Base-by-base conservation (phyloP, 768 basidiomycete species). In the Tulasnella sp. region DNA sequence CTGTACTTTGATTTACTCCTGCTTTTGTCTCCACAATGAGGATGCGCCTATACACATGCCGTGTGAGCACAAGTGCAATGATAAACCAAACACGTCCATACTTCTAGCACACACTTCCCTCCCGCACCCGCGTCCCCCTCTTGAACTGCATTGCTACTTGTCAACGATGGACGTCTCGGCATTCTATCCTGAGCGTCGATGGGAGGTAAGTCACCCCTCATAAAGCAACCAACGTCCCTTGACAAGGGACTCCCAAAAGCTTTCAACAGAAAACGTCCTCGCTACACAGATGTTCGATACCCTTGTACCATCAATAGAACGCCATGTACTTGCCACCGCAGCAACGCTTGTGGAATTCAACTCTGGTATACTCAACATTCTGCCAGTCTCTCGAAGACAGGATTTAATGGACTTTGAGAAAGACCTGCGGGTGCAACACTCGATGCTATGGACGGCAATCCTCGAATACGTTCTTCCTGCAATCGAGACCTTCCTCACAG, bases 201-300 rank as follows among this genome's bases (percentile, higher is more conserved):
- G 64, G 64, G 64, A 69, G 64, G 64, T 69, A 69, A 9, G 64
- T 14, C 31, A 14, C 3, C 16, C 24, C 24, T 28, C 31, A 6
- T 69, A 37, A 54, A 16, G 64, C 64, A 5, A 14, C 64, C 28
- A 28, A 28, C 64, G 16, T 37, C 0, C 18, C 1, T 14, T 69
- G 64, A 69, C 34, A 1, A 4, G 31, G 20, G 46, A 8, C 37
- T 37, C 31, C 18, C 12, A n/a, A 46, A 22, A 76, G 76, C 76
- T 76, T 34, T 46, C 46, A 20, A 50, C 48, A 37, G 46, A 44
- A 22, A 76, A 76, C n/a, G 20, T 76, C 11, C 76, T 76, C 24
- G 44, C 42, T 4, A 76, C 76, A 9, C 46, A 76, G 24, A 76
- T 76, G 76, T 44, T 76, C 11, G 76, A 76, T 58, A 76, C 76